phyloP scores from a whole-genome alignment of 202 grass and related monocot genomes.

The Eragrostis tef region DNA sequence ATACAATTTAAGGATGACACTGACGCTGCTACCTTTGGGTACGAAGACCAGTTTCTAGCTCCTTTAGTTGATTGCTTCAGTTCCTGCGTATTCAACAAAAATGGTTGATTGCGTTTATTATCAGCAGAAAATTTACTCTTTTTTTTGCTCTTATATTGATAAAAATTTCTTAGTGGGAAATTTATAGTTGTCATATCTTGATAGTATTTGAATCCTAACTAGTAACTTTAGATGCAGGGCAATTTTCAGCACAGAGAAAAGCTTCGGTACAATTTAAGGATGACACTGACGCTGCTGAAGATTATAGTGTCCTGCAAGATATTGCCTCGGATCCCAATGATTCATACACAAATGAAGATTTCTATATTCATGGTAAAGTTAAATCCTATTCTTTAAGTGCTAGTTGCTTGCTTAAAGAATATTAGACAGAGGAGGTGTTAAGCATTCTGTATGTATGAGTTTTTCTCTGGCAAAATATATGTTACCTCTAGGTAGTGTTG shows the following conservation, averaged over 20 bases:
- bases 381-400: not conserved
- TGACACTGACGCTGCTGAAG: slow-evolving; percentile 51
- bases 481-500: too few species aligned
- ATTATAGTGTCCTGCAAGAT: slow-evolving; percentile 46
- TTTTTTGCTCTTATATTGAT: too few species aligned
- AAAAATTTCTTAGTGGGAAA: too few species aligned
- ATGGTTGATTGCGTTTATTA: too few species aligned
- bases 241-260: slow-evolving; percentile 50
- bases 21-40: slow-evolving; percentile 42
- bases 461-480: not conserved
- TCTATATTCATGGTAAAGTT: slow-evolving; percentile 30
- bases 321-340: not conserved
- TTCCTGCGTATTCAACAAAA: too few species aligned
- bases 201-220: too few species aligned
- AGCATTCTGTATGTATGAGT: not conserved
- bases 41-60: too few species aligned
- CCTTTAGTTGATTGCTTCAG: too few species aligned
- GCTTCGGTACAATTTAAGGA: slow-evolving; percentile 46
- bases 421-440: not conserved
- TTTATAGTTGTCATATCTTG: too few species aligned
- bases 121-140: too few species aligned
- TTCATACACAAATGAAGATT: not conserved
- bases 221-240: slow-evolving; percentile 34
- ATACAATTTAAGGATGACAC: slow-evolving; percentile 50
- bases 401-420: not conserved